phyloP scores from a whole-genome alignment of 331 rosid species.

The Phaseolus coccineus region DNA sequence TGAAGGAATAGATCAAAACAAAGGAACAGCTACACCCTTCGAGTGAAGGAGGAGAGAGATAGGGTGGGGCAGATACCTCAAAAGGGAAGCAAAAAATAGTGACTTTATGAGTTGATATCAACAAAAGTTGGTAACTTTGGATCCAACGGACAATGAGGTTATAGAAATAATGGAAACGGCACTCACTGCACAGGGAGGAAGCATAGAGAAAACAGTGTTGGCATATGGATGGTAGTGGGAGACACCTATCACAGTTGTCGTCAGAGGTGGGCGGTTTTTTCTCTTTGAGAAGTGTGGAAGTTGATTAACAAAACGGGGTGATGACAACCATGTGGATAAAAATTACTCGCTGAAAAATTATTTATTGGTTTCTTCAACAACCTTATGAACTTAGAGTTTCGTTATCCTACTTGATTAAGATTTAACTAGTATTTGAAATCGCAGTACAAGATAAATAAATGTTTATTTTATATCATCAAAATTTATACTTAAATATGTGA shows the following conservation, averaged over 20 bases:
- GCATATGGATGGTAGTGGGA: conserved; percentile 38
- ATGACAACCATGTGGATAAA: neutral
- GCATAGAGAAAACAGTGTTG: neutral
- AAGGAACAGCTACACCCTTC: conserved; percentile 22
- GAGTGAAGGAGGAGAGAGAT: conserved; percentile 25
- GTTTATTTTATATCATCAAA: neutral
- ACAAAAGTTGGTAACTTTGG: conserved; percentile 34
- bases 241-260: conserved; percentile 35
- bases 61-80: conserved; percentile 12
- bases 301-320: conserved; percentile 5
- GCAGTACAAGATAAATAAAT: neutral
- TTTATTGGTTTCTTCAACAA: neutral
- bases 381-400: neutral
- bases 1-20: conserved; percentile 22
- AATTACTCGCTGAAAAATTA: neutral
- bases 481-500: too few species aligned
- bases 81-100: conserved; percentile 40
- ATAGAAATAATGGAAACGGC: neutral
- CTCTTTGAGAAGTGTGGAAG: conserved; percentile 8
- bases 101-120: conserved; percentile 21
- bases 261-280: conserved; percentile 33
- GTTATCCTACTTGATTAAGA: neutral
- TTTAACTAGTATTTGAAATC: neutral
- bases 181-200: neutral
- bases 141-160: neutral